phyloP scores from a whole-genome alignment of 441 rosid species.

The Aleurites moluccanus region DNA sequence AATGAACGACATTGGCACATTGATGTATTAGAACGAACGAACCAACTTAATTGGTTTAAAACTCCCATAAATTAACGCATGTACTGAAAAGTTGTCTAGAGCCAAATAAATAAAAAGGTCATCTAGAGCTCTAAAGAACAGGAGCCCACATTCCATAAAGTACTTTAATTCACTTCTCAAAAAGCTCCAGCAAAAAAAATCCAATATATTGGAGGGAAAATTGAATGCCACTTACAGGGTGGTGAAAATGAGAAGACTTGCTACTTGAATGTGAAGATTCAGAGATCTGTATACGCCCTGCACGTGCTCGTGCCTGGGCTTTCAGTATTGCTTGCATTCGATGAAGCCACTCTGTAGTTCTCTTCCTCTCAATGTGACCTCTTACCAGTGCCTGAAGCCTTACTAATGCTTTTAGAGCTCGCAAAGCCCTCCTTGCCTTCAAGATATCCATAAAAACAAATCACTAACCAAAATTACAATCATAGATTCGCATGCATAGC shows the following conservation, averaged over 20 bases:
- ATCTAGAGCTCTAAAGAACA: conserved; percentile 16
- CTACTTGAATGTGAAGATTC: conserved; percentile 69
- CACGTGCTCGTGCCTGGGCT: conserved; percentile 70
- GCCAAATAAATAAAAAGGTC: background rate
- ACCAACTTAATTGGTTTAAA: background rate
- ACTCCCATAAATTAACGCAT: conserved; percentile 4
- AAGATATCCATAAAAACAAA: background rate
- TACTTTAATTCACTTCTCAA: conserved; percentile 7
- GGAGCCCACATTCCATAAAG: conserved; percentile 18
- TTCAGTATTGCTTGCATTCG: conserved; percentile 78
- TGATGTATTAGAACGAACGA: background rate
- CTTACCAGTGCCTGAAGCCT: conserved; percentile 94
- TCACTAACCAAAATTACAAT: background rate
- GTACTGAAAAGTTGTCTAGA: conserved; percentile 10
- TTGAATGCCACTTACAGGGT: conserved; percentile 49
- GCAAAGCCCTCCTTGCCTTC: conserved; percentile 84
- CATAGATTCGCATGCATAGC: background rate
- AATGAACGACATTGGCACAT: background rate
- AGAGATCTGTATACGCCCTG: conserved; percentile 48
- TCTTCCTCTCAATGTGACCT: conserved; percentile 84
- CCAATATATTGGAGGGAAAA: conserved; percentile 24
- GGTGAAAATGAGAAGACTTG: conserved; percentile 65
- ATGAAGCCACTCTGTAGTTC: conserved; percentile 50
- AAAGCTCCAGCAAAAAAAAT: conserved; percentile 1
- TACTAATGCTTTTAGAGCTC: conserved; percentile 83